These are phyloP conservation scores for Xylaria bambusicola DNA, from an alignment of 495 filamentous ascomycete genomes.

Conservation along the genomic window DNA sequence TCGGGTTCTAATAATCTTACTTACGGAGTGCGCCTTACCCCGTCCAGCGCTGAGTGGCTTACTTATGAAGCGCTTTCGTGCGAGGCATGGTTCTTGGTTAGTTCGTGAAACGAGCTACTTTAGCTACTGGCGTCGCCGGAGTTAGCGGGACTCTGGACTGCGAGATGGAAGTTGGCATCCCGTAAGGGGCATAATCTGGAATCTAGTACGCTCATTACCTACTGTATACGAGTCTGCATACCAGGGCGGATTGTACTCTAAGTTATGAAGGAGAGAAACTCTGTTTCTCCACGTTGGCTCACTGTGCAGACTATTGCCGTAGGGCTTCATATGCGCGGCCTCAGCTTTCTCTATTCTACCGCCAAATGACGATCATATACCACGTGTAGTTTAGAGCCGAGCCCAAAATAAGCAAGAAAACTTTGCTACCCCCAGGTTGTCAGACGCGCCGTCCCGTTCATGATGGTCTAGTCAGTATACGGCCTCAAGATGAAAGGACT, in stretches of 20 bases:
- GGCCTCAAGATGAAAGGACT: too few species aligned
- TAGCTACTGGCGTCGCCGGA: neutral
- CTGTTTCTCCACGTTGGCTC: too few species aligned
- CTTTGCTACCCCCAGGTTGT: neutral
- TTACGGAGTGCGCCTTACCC: neutral
- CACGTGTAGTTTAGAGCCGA: neutral
- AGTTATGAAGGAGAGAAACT: too few species aligned
- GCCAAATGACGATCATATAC: neutral
- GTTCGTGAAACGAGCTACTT: neutral
- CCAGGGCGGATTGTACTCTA: too few species aligned
- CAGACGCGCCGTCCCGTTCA: conserved; percentile 7
- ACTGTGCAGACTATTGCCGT: neutral
- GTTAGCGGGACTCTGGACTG: neutral
- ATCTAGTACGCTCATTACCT: too few species aligned
- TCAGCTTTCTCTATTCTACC: neutral
- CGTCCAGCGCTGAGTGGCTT: neutral
- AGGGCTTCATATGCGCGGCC: neutral
- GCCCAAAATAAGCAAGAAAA: neutral
- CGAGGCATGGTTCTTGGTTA: neutral
- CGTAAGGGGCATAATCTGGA: neutral
- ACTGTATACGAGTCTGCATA: too few species aligned
- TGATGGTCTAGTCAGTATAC: neutral
- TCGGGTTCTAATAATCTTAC: neutral
- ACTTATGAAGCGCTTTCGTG: neutral
- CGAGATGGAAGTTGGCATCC: neutral